phyloP scores from a whole-genome alignment of 495 filamentous ascomycete genomes.

The Amphirosellinia nigrospora region DNA sequence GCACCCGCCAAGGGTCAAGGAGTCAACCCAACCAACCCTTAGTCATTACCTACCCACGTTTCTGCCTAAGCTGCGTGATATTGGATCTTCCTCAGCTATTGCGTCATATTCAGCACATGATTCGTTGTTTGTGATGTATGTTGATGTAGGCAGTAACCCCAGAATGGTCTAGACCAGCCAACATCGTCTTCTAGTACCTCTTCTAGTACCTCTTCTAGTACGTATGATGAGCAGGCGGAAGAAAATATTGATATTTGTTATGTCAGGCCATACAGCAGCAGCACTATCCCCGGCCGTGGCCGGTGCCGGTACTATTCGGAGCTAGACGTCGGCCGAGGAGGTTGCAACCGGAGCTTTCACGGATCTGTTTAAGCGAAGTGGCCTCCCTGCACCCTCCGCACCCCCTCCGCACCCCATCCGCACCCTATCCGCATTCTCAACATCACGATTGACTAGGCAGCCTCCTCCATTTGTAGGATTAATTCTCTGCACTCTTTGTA shows the following conservation, averaged over 20 bases:
- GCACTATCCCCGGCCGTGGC: neutral
- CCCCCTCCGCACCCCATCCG: neutral
- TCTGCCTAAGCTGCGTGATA: neutral
- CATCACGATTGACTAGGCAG: neutral
- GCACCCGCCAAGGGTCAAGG: neutral
- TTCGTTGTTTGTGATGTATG: neutral
- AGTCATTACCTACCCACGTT: neutral
- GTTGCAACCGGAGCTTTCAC: neutral
- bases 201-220: too few species aligned
- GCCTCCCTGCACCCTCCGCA: too few species aligned
- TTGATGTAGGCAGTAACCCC: neutral
- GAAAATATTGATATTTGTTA: neutral
- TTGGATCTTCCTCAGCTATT: neutral
- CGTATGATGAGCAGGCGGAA: neutral
- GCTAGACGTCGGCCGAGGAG: slow-evolving; percentile 6
- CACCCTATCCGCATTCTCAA: neutral
- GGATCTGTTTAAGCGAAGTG: neutral
- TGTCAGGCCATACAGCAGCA: too few species aligned
- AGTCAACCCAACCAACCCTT: neutral
- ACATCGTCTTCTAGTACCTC: neutral
- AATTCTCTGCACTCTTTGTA: neutral
- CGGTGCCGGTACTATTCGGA: neutral
- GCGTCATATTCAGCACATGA: neutral
- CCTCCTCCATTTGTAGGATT: neutral
- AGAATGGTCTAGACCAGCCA: neutral